Evolutionary conservation across 257 asterid species (phyloP), one percentile per base, ranked within the genome.

Genomic region (Salvia hispanica): DNA sequence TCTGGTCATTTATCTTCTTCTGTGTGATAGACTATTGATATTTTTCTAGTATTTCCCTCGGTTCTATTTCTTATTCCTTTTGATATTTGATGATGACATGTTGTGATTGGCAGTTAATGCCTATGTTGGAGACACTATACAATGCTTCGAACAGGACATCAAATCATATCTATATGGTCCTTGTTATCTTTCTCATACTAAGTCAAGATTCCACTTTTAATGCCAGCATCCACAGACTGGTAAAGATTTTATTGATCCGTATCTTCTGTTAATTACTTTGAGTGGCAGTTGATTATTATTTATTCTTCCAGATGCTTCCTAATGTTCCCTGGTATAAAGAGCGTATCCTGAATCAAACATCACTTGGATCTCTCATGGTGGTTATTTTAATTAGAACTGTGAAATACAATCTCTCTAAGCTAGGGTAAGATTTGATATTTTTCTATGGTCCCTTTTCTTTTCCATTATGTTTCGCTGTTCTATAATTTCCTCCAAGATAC

Each of bases 151-250:
- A 76, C 67, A 87, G 92, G 87, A 79, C 93, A 7, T 77, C 98
- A 63, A 91, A 91, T 79, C 98, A 88, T 75, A 91, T 94, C 37
- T 91, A 94, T 75, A 91, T 94, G 97, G 96, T 94, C 79, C 85
- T 94, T 69, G 84, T 94, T 51, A 83, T 88, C 73, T 85, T 94
- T 80, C 97, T 94, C 64, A 94, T 94, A 73, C 89, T 94, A 62
- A 87, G 99, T 84, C 99, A 94, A 79, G 99, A 91, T 77, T 86
- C 97, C 71, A 85, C 96, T 45, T 91, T 88, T 86, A 94, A 87
- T 68, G 91, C 96, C 66, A 87, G 95, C 78, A 81, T 94, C 54
- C 95, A 94, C 84, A 88, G 84, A 79, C 81, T 91, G 90, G 97
- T 94, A 81, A 69, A 72, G 58, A 77, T 70, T 34, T 46, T 62